Evolutionary conservation across 1,139 yeast species (phyloP).

Genomic region (Candida sojae): DNA sequence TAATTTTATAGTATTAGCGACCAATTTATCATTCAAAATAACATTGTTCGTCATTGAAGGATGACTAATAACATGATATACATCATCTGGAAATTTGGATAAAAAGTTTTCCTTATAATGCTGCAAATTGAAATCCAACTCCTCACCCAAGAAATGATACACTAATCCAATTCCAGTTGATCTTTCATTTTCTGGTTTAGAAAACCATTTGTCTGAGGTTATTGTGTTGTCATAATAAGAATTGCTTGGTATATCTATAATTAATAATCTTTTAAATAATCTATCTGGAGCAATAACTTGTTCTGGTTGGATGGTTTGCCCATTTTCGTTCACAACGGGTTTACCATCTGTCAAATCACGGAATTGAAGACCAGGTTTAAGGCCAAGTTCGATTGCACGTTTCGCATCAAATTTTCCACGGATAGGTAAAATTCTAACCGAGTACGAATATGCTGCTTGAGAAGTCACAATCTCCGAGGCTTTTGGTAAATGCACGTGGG

Average conservation of each 20-base stretch:
- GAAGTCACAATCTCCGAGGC: constrained; percentile 19
- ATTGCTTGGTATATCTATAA: constrained; percentile 71
- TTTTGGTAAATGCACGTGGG: constrained; percentile 39
- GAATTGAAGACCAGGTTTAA: constrained; percentile 65
- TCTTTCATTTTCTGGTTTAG: constrained; percentile 25
- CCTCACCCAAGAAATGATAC: constrained; percentile 75
- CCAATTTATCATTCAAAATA: constrained; percentile 58
- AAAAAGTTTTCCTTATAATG: constrained; percentile 47
- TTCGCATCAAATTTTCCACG: constrained; percentile 77
- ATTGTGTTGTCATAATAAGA: constrained; percentile 52
- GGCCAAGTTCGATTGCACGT: constrained; percentile 68
- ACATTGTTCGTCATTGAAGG: constrained; percentile 61
- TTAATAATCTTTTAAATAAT: constrained; percentile 57
- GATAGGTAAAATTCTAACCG: constrained; percentile 63
- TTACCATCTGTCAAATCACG: constrained; percentile 62
- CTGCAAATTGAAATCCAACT: constrained; percentile 50
- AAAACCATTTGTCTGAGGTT: constrained; percentile 28
- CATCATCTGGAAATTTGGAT: constrained; percentile 47
- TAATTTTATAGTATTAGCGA: constrained; percentile 55
- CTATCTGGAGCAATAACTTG: constrained; percentile 73
- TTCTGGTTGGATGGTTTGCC: constrained; percentile 60
- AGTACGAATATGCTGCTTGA: constrained; percentile 52
- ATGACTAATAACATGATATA: constrained; percentile 73
- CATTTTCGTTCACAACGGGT: constrained; percentile 58
- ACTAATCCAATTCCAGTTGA: constrained; percentile 51